Conservation (phyloP, 2,329 filamentous ascomycete species). For the Hypoxylon sp. region DNA sequence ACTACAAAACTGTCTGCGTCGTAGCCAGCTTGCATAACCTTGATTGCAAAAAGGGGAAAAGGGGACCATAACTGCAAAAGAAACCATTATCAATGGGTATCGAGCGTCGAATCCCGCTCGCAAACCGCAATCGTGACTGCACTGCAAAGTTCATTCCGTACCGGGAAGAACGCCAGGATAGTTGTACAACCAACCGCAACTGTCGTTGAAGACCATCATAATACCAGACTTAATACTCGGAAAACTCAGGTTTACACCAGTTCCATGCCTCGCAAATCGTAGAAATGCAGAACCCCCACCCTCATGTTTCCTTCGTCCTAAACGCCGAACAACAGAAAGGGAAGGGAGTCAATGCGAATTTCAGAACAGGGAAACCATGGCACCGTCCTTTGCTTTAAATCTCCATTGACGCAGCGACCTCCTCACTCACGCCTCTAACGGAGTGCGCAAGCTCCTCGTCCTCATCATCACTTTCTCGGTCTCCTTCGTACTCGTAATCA, state of each 20-base stretch:
- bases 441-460: conserved; percentile 60
- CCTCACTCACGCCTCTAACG: conserved; percentile 71
- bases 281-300: conserved; percentile 15
- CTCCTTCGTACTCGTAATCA: conserved; percentile 59
- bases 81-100: conserved; percentile 23
- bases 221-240: background rate
- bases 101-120: conserved; percentile 34
- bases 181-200: conserved; percentile 24
- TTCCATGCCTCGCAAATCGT: background rate
- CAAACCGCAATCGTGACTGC: conserved; percentile 16
- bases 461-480: conserved; percentile 51
- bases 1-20: background rate
- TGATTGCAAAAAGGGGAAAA: conserved; percentile 1
- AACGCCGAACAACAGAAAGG: conserved; percentile 35
- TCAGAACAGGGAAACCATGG: background rate
- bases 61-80: background rate
- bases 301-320: conserved; percentile 11
- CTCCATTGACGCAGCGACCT: conserved; percentile 73
- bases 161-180: conserved; percentile 29
- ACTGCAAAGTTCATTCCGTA: background rate
- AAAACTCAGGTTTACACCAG: background rate
- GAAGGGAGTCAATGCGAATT: conserved; percentile 11
- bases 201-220: conserved; percentile 35
- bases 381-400: conserved; percentile 57
- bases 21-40: background rate